These are phyloP conservation scores for Exophiala oligosperma DNA, from an alignment of 2,329 filamentous ascomycete species.

Conservation along the genomic window DNA sequence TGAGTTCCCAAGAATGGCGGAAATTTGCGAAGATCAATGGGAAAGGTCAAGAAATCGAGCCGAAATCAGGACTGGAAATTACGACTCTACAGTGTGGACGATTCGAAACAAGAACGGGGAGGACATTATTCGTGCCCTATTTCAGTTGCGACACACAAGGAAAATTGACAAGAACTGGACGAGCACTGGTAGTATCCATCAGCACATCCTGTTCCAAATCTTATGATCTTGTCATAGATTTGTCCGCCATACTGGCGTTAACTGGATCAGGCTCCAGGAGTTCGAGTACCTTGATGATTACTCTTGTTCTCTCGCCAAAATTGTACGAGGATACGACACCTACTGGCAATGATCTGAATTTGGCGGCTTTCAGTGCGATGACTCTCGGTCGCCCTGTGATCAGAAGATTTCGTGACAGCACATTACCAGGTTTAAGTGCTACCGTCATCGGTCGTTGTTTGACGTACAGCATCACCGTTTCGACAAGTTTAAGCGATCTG, in stretches of 20 bases:
- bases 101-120: conserved; percentile 48
- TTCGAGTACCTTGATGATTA: conserved; percentile 6
- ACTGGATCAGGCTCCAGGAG: neutral
- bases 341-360: neutral
- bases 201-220: neutral
- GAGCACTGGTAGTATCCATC: conserved; percentile 8
- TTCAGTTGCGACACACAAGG: conserved; percentile 42
- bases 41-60: conserved; percentile 34
- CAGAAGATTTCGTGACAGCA: conserved; percentile 21
- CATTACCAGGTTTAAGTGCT: neutral
- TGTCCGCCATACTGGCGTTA: neutral
- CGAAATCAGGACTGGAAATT: conserved; percentile 39
- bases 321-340: conserved; percentile 1
- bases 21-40: neutral
- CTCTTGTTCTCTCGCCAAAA: neutral
- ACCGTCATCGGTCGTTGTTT: conserved; percentile 48
- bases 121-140: conserved; percentile 51
- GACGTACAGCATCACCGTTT: conserved; percentile 48
- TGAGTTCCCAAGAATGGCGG: conserved; percentile 3
- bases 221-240: conserved; percentile 7
- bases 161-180: conserved; percentile 4
- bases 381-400: conserved; percentile 27
- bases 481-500: conserved; percentile 29
- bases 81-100: conserved; percentile 42
- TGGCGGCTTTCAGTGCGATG: too few species aligned